Evolutionary conservation across 371 early-diverging fungal species (phyloP).

Genomic region (Fennellomyces sp.): DNA sequence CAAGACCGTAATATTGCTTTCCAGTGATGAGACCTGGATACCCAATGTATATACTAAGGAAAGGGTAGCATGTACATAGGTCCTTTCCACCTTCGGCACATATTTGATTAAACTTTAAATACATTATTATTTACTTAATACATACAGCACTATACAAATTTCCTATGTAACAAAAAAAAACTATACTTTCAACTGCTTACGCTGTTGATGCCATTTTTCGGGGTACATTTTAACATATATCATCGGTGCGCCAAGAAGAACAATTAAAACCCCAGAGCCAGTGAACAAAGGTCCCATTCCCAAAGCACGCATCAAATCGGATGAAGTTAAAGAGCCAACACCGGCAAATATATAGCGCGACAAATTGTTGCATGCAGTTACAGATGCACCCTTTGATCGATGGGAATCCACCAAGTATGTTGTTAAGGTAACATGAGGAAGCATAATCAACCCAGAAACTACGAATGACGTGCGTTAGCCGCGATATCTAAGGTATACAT

Average conservation of each 20-base stretch:
- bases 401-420: conserved; percentile 51
- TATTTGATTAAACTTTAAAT: no score
- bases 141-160: no score
- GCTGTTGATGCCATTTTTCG: neutral
- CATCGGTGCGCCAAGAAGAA: conserved; percentile 2
- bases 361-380: conserved; percentile 52
- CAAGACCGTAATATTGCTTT: no score
- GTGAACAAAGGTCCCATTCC: conserved; percentile 36
- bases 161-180: no score
- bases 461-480: neutral
- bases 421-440: conserved; percentile 38
- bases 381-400: conserved; percentile 42
- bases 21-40: no score
- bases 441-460: conserved; percentile 38
- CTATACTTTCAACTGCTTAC: no score
- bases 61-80: no score
- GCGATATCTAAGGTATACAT: neutral
- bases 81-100: no score
- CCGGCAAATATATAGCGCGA: conserved; percentile 43
- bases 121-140: no score
- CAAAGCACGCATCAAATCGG: conserved; percentile 29
- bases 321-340: conserved; percentile 37
- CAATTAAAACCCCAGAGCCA: conserved; percentile 20
- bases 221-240: conserved; percentile 5
- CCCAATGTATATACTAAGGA: no score